Conservation (phyloP, 2,329 filamentous ascomycete species). For the Ophiostoma quercus region DNA sequence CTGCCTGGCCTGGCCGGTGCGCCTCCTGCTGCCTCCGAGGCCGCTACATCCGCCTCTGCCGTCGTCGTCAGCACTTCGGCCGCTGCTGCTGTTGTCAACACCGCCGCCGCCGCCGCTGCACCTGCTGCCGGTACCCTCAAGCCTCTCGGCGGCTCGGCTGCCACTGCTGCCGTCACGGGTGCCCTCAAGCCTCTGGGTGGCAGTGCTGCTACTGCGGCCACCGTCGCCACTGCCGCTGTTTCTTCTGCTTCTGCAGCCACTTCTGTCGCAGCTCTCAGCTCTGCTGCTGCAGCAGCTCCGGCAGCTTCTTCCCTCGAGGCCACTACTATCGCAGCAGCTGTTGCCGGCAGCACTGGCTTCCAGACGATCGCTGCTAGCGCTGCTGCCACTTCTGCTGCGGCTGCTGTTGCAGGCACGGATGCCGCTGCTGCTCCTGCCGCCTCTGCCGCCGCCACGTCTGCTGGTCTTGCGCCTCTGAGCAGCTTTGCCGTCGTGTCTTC, state of each 20-base stretch:
- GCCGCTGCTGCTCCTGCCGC: not conserved
- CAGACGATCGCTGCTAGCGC: not conserved
- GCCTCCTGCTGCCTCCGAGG: not conserved
- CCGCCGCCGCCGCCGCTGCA: not conserved
- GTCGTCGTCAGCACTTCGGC: not conserved
- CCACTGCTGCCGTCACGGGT: constrained; percentile 19
- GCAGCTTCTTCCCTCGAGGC: not conserved
- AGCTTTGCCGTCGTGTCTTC: not conserved
- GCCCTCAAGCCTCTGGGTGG: constrained; percentile 24
- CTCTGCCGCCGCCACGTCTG: not conserved
- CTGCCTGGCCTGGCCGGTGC: constrained; percentile 25
- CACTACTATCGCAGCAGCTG: not conserved
- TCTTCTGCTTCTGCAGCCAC: not conserved
- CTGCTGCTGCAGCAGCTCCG: not conserved
- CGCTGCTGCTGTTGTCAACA: not conserved
- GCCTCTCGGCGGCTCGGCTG: constrained; percentile 20
- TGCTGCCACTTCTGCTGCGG: not conserved
- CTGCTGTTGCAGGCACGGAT: not conserved
- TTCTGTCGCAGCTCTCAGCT: not conserved
- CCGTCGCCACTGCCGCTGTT: not conserved
- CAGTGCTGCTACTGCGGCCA: constrained; percentile 15
- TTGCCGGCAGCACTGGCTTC: not conserved
- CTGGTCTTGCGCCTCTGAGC: not conserved
- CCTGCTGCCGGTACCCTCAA: constrained; percentile 22
- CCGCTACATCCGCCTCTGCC: not conserved